Base-by-base conservation (phyloP, 2,329 filamentous ascomycete genomes). In the Aschersonia sp. region DNA sequence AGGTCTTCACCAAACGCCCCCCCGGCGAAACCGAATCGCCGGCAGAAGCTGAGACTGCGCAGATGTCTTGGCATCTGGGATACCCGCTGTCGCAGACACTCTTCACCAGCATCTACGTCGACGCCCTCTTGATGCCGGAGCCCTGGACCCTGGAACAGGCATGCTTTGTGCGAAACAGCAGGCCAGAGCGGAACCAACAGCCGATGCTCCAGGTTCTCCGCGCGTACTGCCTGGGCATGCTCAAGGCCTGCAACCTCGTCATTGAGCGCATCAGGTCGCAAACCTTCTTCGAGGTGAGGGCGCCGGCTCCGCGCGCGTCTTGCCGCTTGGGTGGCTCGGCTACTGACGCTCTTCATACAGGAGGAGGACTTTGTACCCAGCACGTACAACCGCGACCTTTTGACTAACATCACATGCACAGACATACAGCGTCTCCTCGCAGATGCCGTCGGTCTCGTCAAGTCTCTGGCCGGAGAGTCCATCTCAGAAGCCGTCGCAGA, bases 51-150 rank as follows among this genome's bases (percentile, higher is more conserved):
- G 35, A 39, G 8, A 39, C 7, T 41, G 40, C 14, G 11, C 58
- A 92, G 83, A 94, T 95, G 78, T 87, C 88, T 52, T 98, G 94
- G 89, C 88, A 97, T 61, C 79, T 87, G 56, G 92, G 94, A n/a
- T 89, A 95, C 59, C 88, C 92, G 1, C 75, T 98, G 7, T 94
- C 90, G 1, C 92, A 97, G 62, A 97, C 92, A 0, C 69, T 98
- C 1, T 88, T 97, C 61, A 95, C 89, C 5, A 95, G 87, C 46
- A 73, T 94, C 35, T 92, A 98, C 62, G 77, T 97, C 48, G 89
- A 95, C 56, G 80, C 79, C 45, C 71, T 98, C 12, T 68, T 95
- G 50, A 84, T 81, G 66, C 82, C 85, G 0, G 72, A 76, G 32
- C 82, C 85, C 5, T 68, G 66, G 37, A 74, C 63, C 5, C 66